These are phyloP conservation scores for Lecanosticta acicola DNA, from an alignment of 2,329 filamentous ascomycete genomes.

Conservation along the genomic window DNA sequence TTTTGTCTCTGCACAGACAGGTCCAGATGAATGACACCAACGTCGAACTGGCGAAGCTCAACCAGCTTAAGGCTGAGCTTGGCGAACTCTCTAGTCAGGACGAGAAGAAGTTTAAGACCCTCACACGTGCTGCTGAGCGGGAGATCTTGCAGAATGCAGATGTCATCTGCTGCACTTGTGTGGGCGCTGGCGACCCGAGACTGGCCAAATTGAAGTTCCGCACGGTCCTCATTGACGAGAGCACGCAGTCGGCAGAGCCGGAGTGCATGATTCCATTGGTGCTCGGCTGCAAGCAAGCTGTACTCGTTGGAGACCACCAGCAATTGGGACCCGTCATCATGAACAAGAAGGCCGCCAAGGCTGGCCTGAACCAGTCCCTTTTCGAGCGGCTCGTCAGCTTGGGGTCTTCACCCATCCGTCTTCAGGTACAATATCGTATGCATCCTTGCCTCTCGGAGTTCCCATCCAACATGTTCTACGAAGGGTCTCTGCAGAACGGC, in stretches of 20 bases:
- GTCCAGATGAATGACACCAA: slow-evolving; percentile 96
- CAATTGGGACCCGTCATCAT: slow-evolving; percentile 98
- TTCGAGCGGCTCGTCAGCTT: slow-evolving; percentile 94
- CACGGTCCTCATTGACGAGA: slow-evolving; percentile 96
- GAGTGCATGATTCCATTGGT: slow-evolving; percentile 99
- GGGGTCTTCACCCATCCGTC: slow-evolving; percentile 80
- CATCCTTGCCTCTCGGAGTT: slow-evolving; percentile 96
- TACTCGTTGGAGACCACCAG: slow-evolving; percentile 97
- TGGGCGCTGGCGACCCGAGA: slow-evolving; percentile 91
- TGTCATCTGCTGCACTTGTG: slow-evolving; percentile 97
- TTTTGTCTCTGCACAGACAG: slow-evolving; percentile 91
- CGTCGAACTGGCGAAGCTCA: slow-evolving; percentile 83
- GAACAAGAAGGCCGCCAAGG: slow-evolving; percentile 99
- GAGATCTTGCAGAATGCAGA: slow-evolving; percentile 94
- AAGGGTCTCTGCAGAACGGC: slow-evolving; percentile 92
- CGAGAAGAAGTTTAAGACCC: slow-evolving; percentile 96
- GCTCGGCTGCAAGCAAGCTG: slow-evolving; percentile 95
- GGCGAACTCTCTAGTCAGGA: slow-evolving; percentile 92
- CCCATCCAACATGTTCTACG: slow-evolving; percentile 99
- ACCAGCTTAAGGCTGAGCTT: slow-evolving; percentile 83
- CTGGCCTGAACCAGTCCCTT: slow-evolving; percentile 93
- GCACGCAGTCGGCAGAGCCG: slow-evolving; percentile 93
- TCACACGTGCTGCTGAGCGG: slow-evolving; percentile 87
- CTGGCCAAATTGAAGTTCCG: slow-evolving; percentile 97
- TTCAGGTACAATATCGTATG: slow-evolving; percentile 99